Base-by-base conservation (phyloP, 2,329 filamentous ascomycete genomes). In the Bipolaris gigantea region DNA sequence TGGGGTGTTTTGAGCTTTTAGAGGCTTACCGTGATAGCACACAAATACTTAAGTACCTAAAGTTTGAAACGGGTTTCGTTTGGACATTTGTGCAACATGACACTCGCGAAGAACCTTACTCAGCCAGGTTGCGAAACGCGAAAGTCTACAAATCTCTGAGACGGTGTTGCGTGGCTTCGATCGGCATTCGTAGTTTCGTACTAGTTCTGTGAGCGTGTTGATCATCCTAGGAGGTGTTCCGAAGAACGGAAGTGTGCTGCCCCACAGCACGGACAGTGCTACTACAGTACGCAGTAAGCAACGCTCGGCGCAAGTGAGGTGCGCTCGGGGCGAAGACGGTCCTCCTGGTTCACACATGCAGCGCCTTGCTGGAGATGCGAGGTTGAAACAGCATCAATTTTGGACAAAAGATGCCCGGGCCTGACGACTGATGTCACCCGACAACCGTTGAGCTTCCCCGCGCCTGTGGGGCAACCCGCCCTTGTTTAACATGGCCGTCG, bases 41-140 rank as follows among this genome's bases (percentile, higher is more conserved):
- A 27, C 7, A 16, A n/a, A 34, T 18, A 13, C 23, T 15, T 18
- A 18, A 2, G 11, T n/a, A n/a, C n/a, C n/a, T n/a, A 30, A 11
- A 13, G 18, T 13, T 45, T 64, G 61, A 64, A 62, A 64, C 59
- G 50, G 48, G 55, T 57, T 56, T 63, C 55, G 53, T 33, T 43
- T 36, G 52, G 49, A 35, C 35, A 33, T 39, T 35, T 53, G 62
- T 52, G 48, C 58, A 53, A 55, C 48, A 47, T 21, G 39, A 40
- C 21, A 33, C 50, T 50, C 54, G 45, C 48, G 41, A 43, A 49
- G 23, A 34, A 38, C 30, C 33, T 38, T 42, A 46, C 38, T 5
- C 34, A 13, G 27, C 33, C 21, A 25, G 11, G 9, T 33, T 25
- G n/a, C 9, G 19, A 27, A 10, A 46, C 15, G 8, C 21, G 19